Base-by-base conservation (phyloP, 2,329 filamentous ascomycete species). In the Didymella arachidicola region DNA sequence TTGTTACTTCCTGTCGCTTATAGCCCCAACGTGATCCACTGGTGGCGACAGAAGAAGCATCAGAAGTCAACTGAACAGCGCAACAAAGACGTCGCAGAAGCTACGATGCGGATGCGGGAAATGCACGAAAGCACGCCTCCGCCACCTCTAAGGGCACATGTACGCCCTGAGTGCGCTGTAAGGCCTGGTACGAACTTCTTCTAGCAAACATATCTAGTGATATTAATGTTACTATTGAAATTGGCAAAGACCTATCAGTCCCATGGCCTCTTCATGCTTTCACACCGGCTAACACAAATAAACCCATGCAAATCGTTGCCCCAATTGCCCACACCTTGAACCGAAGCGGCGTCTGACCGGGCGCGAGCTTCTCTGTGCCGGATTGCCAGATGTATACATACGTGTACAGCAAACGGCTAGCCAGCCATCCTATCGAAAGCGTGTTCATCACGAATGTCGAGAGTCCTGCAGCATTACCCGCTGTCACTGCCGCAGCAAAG, bases 151-250 rank as follows among this genome's bases (percentile, higher is more conserved):
- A 18, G 8, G 7, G 49, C 29, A 16, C 11, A 53, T 39, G 1
- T 58, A 32, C 56, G 49, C 19, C 27, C 49, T 34, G 56, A 58
- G 19, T 49, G 56, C 11, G 26, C 49, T 41, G 56, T 53, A 19
- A 49, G 56, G 25, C 36, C 25, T 30, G 42, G 43, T 0, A 19
- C 16, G 0, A 19, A 45, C 7, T 43, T 36, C 32, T 36, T 36
- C 7, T n/a, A 18, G 7, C 14, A 16, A 8, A 7, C 32, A 12
- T 30, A 30, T 8, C 29, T 22, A 30, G 29, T 30, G 6, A 34
- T 16, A 34, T 34, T 16, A 14, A 34, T 14, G 32, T 34, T 4
- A n/a, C 12, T 16, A 42, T n/a, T 43, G 22, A 11, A 43, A 8
- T 14, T 16, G 4, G 14, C 11, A 8, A 19, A 25, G 2, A 41